Evolutionary conservation across 2,329 filamentous ascomycete species (phyloP).

Genomic region (Nemania sp.): DNA sequence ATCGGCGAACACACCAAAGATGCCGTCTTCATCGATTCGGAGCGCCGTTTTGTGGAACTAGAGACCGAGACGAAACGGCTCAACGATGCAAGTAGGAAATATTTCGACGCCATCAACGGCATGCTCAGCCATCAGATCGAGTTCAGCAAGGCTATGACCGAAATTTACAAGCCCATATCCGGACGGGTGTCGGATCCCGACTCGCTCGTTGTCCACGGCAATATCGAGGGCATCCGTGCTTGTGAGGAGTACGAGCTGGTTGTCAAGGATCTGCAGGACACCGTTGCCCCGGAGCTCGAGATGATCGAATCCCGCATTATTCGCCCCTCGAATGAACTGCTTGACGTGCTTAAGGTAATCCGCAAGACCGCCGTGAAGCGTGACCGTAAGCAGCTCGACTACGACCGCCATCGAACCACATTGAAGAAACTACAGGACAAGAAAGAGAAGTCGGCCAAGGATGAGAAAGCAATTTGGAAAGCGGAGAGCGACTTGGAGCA

Average conservation of each 20-base stretch:
- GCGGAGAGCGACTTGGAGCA: constrained; percentile 89
- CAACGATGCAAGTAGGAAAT: constrained; percentile 96
- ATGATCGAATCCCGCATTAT: constrained; percentile 96
- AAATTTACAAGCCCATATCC: constrained; percentile 98
- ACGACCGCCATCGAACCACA: constrained; percentile 79
- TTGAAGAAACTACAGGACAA: constrained; percentile 97
- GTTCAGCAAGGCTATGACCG: constrained; percentile 92
- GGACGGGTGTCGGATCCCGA: constrained; percentile 93
- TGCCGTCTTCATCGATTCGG: constrained; percentile 90
- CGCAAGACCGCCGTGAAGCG: constrained; percentile 87
- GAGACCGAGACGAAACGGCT: constrained; percentile 92
- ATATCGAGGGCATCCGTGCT: constrained; percentile 88
- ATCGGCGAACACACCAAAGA: constrained; percentile 96
- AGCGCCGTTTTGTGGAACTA: constrained; percentile 89
- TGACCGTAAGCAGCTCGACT: constrained; percentile 97
- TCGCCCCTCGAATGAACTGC: constrained; percentile 86
- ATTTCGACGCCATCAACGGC: constrained; percentile 96
- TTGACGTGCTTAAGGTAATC: constrained; percentile 94
- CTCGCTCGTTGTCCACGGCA: constrained; percentile 78
- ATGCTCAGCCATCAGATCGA: constrained; percentile 98
- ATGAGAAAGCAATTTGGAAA: constrained; percentile 96
- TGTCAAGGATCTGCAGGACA: constrained; percentile 86
- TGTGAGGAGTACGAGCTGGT: constrained; percentile 96
- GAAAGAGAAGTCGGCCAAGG: constrained; percentile 93
- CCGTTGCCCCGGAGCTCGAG: constrained; percentile 86